phyloP scores from a whole-genome alignment of 2,329 filamentous ascomycete genomes.

The Proliferodiscus dingleyae region DNA sequence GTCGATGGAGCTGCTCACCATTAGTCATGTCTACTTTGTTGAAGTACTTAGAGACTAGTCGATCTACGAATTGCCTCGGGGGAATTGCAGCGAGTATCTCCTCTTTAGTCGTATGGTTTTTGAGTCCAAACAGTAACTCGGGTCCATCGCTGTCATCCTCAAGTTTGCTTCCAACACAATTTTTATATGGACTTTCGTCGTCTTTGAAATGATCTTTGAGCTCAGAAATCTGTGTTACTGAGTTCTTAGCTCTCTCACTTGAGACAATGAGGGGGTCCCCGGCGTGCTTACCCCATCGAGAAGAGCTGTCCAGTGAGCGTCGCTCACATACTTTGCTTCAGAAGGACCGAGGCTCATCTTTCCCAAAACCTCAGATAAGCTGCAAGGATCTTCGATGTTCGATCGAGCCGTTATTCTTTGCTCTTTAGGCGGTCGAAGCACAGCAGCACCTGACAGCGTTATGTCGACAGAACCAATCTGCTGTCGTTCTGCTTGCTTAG shows the following conservation, averaged over 20 bases:
- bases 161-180: slow-evolving; percentile 24
- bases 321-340: slow-evolving; percentile 48
- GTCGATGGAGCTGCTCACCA: slow-evolving; percentile 32
- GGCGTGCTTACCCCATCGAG: slow-evolving; percentile 50
- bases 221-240: slow-evolving; percentile 44
- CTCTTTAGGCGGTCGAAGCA: background rate
- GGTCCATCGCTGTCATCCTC: slow-evolving; percentile 1
- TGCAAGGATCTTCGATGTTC: background rate
- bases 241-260: background rate
- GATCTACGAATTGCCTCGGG: slow-evolving; percentile 41
- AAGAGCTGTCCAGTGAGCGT: slow-evolving; percentile 54
- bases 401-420: background rate
- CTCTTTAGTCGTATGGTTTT: slow-evolving; percentile 31
- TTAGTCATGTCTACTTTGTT: slow-evolving; percentile 45
- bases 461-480: background rate
- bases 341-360: slow-evolving; percentile 12
- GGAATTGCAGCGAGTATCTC: slow-evolving; percentile 46
- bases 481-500: background rate
- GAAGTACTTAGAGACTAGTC: slow-evolving; percentile 49
- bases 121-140: slow-evolving; percentile 5
- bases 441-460: background rate
- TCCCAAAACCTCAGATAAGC: slow-evolving; percentile 6
- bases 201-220: slow-evolving; percentile 50
- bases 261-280: too few relatives aligned
- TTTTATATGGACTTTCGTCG: slow-evolving; percentile 2